Percentiles rank a stretch among this genome's conserved stretches.
Evolutionary conservation across 2,329 filamentous ascomycete genomes (phyloP).

Genomic region (Metarhizium rileyi): DNA sequence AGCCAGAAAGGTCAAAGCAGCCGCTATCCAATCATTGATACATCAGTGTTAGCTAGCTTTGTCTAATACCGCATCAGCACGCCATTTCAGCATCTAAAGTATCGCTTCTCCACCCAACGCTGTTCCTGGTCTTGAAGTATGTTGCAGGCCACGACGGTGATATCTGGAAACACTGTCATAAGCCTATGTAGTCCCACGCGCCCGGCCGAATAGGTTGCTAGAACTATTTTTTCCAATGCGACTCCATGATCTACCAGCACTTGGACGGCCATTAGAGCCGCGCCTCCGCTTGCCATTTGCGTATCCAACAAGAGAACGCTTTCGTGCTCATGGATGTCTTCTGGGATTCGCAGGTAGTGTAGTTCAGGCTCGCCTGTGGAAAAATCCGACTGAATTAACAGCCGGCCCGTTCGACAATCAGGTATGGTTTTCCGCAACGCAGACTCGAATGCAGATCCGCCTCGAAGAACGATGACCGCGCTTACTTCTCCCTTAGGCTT

Average conservation of each 20-base stretch:
- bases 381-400: slow-evolving; percentile 84
- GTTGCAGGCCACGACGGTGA: slow-evolving; percentile 77
- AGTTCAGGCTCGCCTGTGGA: slow-evolving; percentile 84
- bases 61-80: not conserved
- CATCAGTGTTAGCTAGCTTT: not conserved
- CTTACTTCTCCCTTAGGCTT: slow-evolving; percentile 63
- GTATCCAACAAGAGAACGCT: slow-evolving; percentile 82
- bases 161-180: slow-evolving; percentile 78
- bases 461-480: slow-evolving; percentile 80
- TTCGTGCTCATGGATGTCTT: slow-evolving; percentile 62
- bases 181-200: slow-evolving; percentile 74
- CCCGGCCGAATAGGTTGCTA: slow-evolving; percentile 88
- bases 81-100: slow-evolving; percentile 65
- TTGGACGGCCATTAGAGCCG: slow-evolving; percentile 84
- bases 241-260: slow-evolving; percentile 95
- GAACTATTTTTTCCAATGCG: slow-evolving; percentile 70
- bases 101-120: slow-evolving; percentile 82
- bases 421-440: slow-evolving; percentile 85
- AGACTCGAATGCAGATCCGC: slow-evolving; percentile 79
- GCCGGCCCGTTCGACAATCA: slow-evolving; percentile 78
- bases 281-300: slow-evolving; percentile 88
- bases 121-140: slow-evolving; percentile 74
- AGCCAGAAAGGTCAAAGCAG: not conserved
- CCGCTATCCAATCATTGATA: not conserved
- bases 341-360: slow-evolving; percentile 75